Conservation (phyloP, 495 filamentous ascomycete species). For the Xylaria grammica region DNA sequence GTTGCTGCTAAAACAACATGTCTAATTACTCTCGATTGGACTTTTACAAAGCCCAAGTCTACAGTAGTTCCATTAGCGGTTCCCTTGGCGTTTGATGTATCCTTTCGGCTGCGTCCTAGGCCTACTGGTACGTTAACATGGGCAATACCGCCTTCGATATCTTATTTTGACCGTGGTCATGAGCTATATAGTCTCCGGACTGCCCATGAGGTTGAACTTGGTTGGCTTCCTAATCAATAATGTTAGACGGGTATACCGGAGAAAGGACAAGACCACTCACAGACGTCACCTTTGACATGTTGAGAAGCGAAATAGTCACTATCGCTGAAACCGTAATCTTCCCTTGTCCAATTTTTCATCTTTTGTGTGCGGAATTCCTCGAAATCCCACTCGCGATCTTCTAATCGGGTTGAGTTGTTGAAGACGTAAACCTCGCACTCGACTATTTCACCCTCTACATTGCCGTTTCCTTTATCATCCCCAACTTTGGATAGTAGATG, state of each 20-base stretch:
- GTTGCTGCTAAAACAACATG: neutral
- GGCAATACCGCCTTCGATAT: neutral
- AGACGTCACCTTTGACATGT: conserved; percentile 26
- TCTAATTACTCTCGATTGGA: neutral
- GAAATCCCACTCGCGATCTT: conserved; percentile 82
- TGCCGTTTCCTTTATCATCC: conserved; percentile 46
- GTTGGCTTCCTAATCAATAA: neutral
- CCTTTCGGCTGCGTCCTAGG: too few species aligned
- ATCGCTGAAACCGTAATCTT: conserved; percentile 46
- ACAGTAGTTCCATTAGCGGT: too few species aligned
- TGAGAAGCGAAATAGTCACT: conserved; percentile 30
- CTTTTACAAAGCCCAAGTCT: too few species aligned
- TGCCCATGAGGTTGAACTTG: neutral
- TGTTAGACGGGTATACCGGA: neutral
- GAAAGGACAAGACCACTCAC: conserved; percentile 24
- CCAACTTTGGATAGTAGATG: conserved; percentile 54
- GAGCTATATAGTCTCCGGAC: neutral
- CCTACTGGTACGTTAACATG: neutral
- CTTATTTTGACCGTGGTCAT: neutral
- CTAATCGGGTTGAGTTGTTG: conserved; percentile 55
- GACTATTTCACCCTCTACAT: conserved; percentile 62
- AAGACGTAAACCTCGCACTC: conserved; percentile 82
- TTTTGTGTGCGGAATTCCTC: conserved; percentile 73
- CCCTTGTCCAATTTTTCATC: conserved; percentile 57
- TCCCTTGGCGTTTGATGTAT: too few species aligned